A percentile compares a stretch with the other conserved stretches of the same genome.
Evolutionary conservation across 148 eudicot genomes (phyloP).

Genomic region (Dianthus caryophyllus): DNA sequence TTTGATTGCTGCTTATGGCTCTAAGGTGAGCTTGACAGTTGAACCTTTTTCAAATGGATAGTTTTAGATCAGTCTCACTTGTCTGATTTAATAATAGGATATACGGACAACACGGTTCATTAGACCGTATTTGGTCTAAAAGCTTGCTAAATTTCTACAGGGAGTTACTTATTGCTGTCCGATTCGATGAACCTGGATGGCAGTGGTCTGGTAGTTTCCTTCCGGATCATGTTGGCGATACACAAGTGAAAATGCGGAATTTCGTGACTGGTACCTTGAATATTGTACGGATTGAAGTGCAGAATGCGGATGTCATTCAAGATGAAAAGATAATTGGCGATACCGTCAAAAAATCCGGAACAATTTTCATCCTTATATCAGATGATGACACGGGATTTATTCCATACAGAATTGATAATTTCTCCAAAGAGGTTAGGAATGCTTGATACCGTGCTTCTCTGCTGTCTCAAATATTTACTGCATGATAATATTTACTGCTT

Average conservation of each 20-base stretch:
- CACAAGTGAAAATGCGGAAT: constrained; percentile 84
- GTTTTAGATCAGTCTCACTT: not conserved
- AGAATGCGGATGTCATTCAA: constrained; percentile 73
- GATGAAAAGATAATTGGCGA: constrained; percentile 66
- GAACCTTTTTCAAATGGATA: not conserved
- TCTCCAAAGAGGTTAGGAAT: constrained; percentile 74
- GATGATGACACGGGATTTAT: constrained; percentile 95
- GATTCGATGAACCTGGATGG: constrained; percentile 91
- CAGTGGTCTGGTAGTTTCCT: constrained; percentile 97
- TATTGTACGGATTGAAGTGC: constrained; percentile 88
- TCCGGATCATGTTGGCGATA: constrained; percentile 89
- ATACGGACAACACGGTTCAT: too few relatives aligned
- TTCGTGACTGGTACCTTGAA: constrained; percentile 55
- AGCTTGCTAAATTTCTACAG: constrained; percentile 33
- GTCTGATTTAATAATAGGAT: not conserved
- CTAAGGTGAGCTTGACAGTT: too few relatives aligned
- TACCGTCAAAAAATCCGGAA: constrained; percentile 67
- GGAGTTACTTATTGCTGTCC: constrained; percentile 70
- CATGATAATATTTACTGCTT: not conserved
- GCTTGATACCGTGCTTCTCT: not conserved
- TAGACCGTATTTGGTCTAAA: not conserved
- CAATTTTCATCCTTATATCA: constrained; percentile 79
- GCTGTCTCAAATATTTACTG: not conserved
- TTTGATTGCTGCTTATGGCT: too few relatives aligned
- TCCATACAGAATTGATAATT: constrained; percentile 94